Evolutionary conservation across 139 green algal genomes (phyloP).

Genomic region (Chlorella sp.): DNA sequence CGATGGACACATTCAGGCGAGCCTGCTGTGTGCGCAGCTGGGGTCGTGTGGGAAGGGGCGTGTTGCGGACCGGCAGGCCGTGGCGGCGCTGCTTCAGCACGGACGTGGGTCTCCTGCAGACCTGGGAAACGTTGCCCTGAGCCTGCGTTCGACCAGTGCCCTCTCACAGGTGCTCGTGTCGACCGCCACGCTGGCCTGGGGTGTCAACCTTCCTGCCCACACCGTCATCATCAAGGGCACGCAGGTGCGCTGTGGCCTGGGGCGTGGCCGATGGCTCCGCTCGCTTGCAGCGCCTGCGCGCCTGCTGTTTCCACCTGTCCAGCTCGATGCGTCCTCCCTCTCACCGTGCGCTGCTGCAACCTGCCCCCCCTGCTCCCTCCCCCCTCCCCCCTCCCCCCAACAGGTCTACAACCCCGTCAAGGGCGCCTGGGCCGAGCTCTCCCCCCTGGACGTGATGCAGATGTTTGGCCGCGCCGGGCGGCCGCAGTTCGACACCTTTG

Average conservation of each 20-base stretch:
- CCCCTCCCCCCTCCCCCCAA: not conserved
- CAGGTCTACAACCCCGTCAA: constrained; percentile 97
- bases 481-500: constrained; percentile 95
- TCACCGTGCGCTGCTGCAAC: not conserved
- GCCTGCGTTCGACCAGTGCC: no score
- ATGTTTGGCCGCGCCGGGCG: constrained; percentile 97
- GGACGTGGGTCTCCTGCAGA: not conserved
- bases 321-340: not conserved
- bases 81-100: not conserved
- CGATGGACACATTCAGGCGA: constrained; percentile 92
- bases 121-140: not conserved
- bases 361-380: not conserved
- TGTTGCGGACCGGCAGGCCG: not conserved
- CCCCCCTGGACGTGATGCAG: constrained; percentile 97
- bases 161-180: constrained; percentile 97
- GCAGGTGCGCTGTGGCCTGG: constrained; percentile 54
- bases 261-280: not conserved
- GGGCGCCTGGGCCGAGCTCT: constrained; percentile 90
- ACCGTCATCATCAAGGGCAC: constrained; percentile 99
- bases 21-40: not conserved
- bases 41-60: not conserved
- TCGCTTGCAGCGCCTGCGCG: not conserved
- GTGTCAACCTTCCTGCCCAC: constrained; percentile 98
- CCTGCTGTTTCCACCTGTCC: not conserved
- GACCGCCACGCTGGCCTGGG: constrained; percentile 97